Evolutionary conservation across 352 stramenopile genomes (phyloP).

Genomic region (Pythium pyrilobum): DNA sequence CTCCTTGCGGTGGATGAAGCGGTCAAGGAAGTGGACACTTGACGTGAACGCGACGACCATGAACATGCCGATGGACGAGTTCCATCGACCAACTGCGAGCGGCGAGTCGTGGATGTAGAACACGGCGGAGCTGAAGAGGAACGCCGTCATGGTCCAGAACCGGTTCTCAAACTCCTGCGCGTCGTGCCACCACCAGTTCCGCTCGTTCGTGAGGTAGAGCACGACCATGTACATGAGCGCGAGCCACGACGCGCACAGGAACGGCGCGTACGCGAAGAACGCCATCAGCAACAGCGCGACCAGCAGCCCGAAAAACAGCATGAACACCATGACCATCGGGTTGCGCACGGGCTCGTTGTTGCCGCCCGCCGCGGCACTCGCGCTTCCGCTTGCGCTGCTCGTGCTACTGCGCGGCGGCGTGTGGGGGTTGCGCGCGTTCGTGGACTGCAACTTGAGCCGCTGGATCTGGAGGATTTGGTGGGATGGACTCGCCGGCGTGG

Average conservation of each 20-base stretch:
- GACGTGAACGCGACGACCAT: slow-evolving; percentile 78
- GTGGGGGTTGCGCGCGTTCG: slow-evolving; percentile 1
- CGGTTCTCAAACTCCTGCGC: slow-evolving; percentile 96
- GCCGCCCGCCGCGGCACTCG: neutral
- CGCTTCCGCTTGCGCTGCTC: neutral
- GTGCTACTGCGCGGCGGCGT: slow-evolving; percentile 3
- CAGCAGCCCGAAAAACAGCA: slow-evolving; percentile 64
- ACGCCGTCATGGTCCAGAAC: slow-evolving; percentile 95
- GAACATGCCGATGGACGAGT: slow-evolving; percentile 63
- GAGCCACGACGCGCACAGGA: slow-evolving; percentile 76
- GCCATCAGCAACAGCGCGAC: slow-evolving; percentile 65
- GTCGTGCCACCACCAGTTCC: slow-evolving; percentile 83
- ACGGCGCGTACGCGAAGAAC: slow-evolving; percentile 76
- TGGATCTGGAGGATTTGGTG: slow-evolving; percentile 47
- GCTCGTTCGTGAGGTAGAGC: slow-evolving; percentile 78
- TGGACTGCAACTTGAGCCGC: slow-evolving; percentile 28
- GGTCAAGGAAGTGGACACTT: slow-evolving; percentile 77
- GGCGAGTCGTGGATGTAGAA: slow-evolving; percentile 95
- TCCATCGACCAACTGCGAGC: slow-evolving; percentile 68
- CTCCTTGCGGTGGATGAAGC: slow-evolving; percentile 69
- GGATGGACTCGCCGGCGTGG: slow-evolving; percentile 5
- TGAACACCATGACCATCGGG: slow-evolving; percentile 60
- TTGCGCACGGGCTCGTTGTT: slow-evolving; percentile 43
- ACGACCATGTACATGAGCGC: slow-evolving; percentile 80
- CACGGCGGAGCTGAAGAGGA: slow-evolving; percentile 89